These are phyloP conservation scores for Ligustrum vulgare DNA, from an alignment of 257 asterid genomes.

Conservation along the genomic window DNA sequence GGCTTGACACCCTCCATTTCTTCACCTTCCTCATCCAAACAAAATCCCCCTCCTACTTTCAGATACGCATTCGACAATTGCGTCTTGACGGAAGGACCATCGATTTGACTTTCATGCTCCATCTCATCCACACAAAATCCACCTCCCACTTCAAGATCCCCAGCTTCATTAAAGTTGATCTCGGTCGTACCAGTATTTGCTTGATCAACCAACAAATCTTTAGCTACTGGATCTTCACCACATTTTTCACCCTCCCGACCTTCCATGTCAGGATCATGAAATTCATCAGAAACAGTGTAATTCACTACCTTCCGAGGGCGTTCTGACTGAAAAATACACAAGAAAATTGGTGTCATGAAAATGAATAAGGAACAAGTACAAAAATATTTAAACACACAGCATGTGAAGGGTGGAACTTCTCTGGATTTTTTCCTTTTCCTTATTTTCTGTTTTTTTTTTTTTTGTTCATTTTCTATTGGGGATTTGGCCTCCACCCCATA, in stretches of 20 bases:
- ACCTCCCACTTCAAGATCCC: constrained; percentile 18
- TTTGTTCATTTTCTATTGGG: not conserved
- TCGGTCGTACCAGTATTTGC: constrained; percentile 16
- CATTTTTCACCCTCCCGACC: constrained; percentile 30
- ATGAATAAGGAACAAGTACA: not conserved
- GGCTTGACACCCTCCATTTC: constrained; percentile 23
- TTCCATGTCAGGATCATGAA: constrained; percentile 28
- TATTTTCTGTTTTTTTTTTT: not conserved
- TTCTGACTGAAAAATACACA: constrained; percentile 55
- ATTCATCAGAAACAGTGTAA: constrained; percentile 41
- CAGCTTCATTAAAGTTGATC: constrained; percentile 12
- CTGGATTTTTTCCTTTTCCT: not conserved
- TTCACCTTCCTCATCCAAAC: constrained; percentile 57
- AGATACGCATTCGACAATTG: constrained; percentile 48
- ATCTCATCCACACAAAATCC: constrained; percentile 24
- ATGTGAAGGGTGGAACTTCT: not conserved
- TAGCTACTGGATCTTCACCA: constrained; percentile 18
- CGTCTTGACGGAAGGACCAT: constrained; percentile 30
- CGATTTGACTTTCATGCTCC: constrained; percentile 27
- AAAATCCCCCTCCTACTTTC: constrained; percentile 81
- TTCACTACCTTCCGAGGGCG: constrained; percentile 59
- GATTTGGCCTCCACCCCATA: not conserved
- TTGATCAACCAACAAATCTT: constrained; percentile 31
- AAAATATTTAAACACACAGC: not conserved
- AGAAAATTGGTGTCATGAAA: not conserved